Evolutionary conservation across 345 rosid genomes (phyloP).

Genomic region (Syzygium jambos): DNA sequence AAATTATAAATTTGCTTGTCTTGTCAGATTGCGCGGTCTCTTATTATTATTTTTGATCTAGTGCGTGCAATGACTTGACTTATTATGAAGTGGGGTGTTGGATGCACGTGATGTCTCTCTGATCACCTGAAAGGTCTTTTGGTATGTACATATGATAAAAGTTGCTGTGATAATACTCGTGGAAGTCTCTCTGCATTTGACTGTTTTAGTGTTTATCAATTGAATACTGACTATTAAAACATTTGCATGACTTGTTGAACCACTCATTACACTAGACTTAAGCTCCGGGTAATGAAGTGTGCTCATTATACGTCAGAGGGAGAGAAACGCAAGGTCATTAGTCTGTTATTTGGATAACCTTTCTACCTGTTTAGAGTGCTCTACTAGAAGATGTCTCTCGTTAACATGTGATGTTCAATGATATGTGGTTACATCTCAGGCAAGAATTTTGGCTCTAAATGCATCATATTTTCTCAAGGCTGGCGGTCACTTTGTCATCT

Average conservation of each 20-base stretch:
- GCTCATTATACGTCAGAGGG: not conserved
- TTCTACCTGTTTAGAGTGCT: not conserved
- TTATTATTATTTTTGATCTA: no score
- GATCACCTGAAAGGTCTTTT: not conserved
- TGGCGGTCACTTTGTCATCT: constrained; percentile 95
- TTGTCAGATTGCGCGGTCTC: not conserved
- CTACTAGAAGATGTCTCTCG: not conserved
- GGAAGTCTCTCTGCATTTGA: not conserved
- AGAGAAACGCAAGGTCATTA: not conserved
- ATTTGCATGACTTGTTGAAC: not conserved
- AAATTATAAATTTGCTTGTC: not conserved
- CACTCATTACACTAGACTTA: not conserved
- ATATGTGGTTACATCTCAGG: constrained; percentile 29
- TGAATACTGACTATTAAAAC: not conserved
- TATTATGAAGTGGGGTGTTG: not conserved
- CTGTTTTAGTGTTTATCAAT: not conserved
- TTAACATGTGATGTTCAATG: not conserved
- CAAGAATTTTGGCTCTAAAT: constrained; percentile 89
- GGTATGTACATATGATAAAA: not conserved
- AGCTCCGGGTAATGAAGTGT: not conserved
- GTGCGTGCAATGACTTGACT: not conserved
- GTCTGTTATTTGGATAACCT: not conserved
- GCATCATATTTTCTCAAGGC: constrained; percentile 75
- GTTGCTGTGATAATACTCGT: not conserved
- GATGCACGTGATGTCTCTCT: not conserved